These are phyloP conservation scores for Centrapalus pauciflorus DNA, from an alignment of 129 eudicot genomes.

Conservation along the genomic window DNA sequence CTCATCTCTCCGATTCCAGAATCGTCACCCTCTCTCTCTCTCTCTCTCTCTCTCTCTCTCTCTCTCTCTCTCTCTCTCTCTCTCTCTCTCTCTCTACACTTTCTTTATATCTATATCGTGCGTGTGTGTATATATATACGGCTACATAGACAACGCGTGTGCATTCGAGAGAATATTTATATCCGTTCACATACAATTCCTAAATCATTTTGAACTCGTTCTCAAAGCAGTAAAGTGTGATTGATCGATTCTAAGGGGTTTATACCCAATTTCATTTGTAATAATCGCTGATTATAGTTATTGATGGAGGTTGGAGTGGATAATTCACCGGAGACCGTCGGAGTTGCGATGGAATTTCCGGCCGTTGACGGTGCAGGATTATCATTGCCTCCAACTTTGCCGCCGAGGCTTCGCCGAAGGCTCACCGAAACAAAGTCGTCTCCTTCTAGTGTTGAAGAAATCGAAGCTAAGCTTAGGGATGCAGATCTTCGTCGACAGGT, in stretches of 20 bases:
- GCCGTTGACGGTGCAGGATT: conserved; percentile 49
- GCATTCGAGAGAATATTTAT: conserved; percentile 20
- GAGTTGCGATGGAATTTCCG: conserved; percentile 79
- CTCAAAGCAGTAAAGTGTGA: conserved; percentile 22
- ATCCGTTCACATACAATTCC: conserved; percentile 18
- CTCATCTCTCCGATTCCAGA: conserved; percentile 20
- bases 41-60: conserved; percentile 9
- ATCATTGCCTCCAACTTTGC: conserved; percentile 69
- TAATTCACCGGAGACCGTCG: conserved; percentile 55
- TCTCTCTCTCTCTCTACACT: conserved; percentile 8
- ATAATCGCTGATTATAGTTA: conserved; percentile 6
- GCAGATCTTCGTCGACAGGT: conserved; percentile 94
- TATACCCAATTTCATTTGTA: conserved; percentile 12
- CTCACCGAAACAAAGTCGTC: conserved; percentile 58
- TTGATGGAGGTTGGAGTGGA: conserved; percentile 56
- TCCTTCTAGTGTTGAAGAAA: conserved; percentile 72
- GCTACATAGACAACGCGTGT: conserved; percentile 29
- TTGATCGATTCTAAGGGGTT: conserved; percentile 13
- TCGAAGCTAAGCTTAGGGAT: conserved; percentile 77
- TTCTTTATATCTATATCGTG: conserved; percentile 2
- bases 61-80: conserved; percentile 12
- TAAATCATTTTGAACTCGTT: conserved; percentile 13
- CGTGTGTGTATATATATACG: conserved; percentile 4
- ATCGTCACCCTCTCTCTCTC: conserved; percentile 20
- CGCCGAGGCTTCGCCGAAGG: conserved; percentile 71